Percentiles rank a stretch among this genome's conserved stretches.
Conservation (phyloP, 768 basidiomycete species). For the Leccinum uliginosum region DNA sequence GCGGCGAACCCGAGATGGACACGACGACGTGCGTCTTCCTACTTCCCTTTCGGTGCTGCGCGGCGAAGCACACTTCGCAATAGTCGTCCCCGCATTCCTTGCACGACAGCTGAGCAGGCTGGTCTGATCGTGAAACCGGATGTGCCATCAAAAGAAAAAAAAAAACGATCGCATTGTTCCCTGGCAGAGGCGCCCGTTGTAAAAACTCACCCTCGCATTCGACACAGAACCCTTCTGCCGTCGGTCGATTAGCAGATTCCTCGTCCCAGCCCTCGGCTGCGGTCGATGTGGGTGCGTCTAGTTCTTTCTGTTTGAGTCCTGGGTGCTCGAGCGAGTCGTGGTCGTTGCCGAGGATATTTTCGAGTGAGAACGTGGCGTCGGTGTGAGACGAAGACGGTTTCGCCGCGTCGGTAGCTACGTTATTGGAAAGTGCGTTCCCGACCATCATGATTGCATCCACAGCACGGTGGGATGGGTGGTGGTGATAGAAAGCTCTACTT, state of each 20-base stretch:
- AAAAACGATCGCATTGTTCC: not conserved
- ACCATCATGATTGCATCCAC: conserved; percentile 21
- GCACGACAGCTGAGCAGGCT: conserved; percentile 73
- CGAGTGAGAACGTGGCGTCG: conserved; percentile 48
- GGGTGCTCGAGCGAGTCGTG: conserved; percentile 62
- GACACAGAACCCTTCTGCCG: conserved; percentile 65
- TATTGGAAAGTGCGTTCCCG: conserved; percentile 16
- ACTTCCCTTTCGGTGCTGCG: conserved; percentile 79
- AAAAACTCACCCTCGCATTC: conserved; percentile 75
- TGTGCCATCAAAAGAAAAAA: not conserved
- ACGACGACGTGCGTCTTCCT: conserved; percentile 60
- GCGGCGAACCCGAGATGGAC: conserved; percentile 33
- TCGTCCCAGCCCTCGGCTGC: conserved; percentile 64
- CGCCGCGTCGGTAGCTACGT: conserved; percentile 9
- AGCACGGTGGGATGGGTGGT: conserved; percentile 1
- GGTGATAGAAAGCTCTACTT: conserved; percentile 9
- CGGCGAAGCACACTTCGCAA: conserved; percentile 83
- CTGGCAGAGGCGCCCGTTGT: not conserved
- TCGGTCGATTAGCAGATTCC: conserved; percentile 43
- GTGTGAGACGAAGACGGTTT: conserved; percentile 2
- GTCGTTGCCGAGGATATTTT: conserved; percentile 63
- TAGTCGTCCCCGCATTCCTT: conserved; percentile 68
- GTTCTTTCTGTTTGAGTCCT: conserved; percentile 28
- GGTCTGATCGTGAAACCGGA: conserved; percentile 46
- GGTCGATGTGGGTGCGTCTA: conserved; percentile 28